These are phyloP conservation scores for Mucor racemosus DNA, from an alignment of 371 early-diverging fungal species.

Conservation along the genomic window DNA sequence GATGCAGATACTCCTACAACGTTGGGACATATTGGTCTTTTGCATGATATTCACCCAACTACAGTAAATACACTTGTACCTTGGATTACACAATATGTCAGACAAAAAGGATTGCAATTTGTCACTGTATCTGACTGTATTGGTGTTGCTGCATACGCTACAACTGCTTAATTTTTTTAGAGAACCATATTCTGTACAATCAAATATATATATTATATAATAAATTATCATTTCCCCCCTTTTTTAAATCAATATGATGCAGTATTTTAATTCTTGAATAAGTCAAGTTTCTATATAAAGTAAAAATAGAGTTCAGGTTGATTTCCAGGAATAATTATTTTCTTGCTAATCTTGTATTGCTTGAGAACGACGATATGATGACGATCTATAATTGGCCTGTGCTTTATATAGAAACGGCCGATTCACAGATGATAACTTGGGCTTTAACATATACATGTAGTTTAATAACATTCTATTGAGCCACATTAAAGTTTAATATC, in stretches of 20 bases:
- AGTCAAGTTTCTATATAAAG: constrained; percentile 1
- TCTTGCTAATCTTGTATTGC: background rate
- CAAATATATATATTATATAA: background rate
- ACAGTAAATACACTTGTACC: constrained; percentile 42
- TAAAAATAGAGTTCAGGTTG: background rate
- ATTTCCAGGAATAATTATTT: background rate
- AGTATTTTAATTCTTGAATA: too few relatives aligned
- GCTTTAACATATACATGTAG: too few relatives aligned
- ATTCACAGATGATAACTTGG: too few relatives aligned
- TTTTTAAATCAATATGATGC: background rate
- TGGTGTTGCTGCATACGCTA: constrained; percentile 14
- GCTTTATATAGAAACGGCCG: background rate
- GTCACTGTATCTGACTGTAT: constrained; percentile 37
- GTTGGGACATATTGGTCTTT: constrained; percentile 24
- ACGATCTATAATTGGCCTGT: background rate
- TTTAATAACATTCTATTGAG: background rate
- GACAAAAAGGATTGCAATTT: constrained; percentile 32
- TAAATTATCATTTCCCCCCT: background rate
- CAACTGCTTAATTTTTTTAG: background rate
- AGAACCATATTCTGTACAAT: background rate
- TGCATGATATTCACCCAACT: constrained; percentile 45
- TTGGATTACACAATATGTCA: constrained; percentile 40
- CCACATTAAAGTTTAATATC: background rate
- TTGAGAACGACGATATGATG: background rate
- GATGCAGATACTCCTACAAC: constrained; percentile 13